Base-by-base conservation (phyloP, 2,329 filamentous ascomycete genomes). In the Pseudogymnoascus sp. region DNA sequence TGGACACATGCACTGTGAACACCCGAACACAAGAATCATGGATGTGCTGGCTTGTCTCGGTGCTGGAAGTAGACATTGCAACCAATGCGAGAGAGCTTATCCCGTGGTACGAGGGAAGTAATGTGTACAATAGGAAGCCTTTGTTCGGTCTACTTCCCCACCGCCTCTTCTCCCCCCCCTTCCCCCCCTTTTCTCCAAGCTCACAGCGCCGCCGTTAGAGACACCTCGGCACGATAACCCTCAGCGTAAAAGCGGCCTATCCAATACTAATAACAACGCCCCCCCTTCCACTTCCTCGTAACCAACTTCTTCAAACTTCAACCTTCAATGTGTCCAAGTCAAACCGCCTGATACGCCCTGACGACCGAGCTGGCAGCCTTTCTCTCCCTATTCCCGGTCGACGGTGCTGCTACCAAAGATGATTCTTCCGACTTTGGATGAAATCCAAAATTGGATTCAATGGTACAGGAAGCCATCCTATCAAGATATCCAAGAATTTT, bases 381-480 rank as follows among this genome's bases (percentile, higher is more conserved):
- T 21, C 50, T 18, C 5, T 12, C 14, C 7, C 14, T 56, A 5
- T 3, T 36, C 28, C 25, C n/a, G 10, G 28, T 56, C 28, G 28
- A 8, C n/a, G n/a, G 16, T 25, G 12, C 14, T 53, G 23, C 23
- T 16, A 53, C 14, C 46, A 36, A 56, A 14, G 3, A 56, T 56
- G 50, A 7, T 11, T 16, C 28, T 56, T 5, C 50, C 50, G 4
- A 14, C 5, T 18, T 56, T 34, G 16, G 6, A 11, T 18, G n/a
- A 18, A 18, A 56, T 56, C 28, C 50, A 56, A 34, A 56, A 21
- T 36, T 80, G 77, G 76, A 67, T 79, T 65, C 64, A 69, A 53
- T 81, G 78, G 79, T 81, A 81, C 70, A 80, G 79, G 72, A 80
- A 79, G 68, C 79, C 78, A 2, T 78, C 80, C 64, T 81, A 79